Conservation (phyloP, 371 early-diverging fungal species). For the Mycotypha africana region DNA sequence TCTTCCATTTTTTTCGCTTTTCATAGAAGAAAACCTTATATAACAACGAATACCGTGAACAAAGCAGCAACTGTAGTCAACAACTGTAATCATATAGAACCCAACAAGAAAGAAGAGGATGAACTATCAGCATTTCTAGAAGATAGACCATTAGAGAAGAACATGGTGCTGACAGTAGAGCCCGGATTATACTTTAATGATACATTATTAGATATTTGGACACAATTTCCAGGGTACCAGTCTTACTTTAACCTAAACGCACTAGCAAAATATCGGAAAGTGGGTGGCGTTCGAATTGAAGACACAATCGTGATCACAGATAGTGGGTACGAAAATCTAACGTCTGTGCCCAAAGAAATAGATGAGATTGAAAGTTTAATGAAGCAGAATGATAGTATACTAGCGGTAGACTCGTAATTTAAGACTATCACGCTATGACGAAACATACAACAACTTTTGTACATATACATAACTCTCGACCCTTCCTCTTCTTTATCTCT, state of each 20-base stretch:
- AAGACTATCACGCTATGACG: too few relatives aligned
- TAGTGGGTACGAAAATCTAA: conserved; percentile 67
- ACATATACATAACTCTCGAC: too few relatives aligned
- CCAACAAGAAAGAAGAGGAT: not conserved
- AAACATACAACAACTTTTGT: not conserved
- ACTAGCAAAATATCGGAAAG: conserved; percentile 58
- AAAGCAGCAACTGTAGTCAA: not conserved
- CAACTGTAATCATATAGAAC: too few relatives aligned
- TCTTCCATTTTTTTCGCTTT: too few relatives aligned
- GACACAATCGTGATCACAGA: conserved; percentile 77
- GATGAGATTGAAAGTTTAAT: conserved; percentile 62
- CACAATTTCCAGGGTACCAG: conserved; percentile 41
- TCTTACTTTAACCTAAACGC: conserved; percentile 65
- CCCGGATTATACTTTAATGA: conserved; percentile 76
- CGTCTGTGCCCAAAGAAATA: conserved; percentile 65
- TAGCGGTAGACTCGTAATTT: too few relatives aligned
- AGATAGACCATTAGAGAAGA: conserved; percentile 50
- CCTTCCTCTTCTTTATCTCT: too few relatives aligned
- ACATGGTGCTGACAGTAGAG: conserved; percentile 91
- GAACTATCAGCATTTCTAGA: not conserved
- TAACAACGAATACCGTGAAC: too few relatives aligned
- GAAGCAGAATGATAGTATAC: too few relatives aligned
- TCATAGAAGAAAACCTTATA: too few relatives aligned
- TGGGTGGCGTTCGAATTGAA: conserved; percentile 92
- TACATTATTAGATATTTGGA: conserved; percentile 38